Evolutionary conservation across 371 early-diverging fungal species (phyloP).

Genomic region (Mortierella sp.): DNA sequence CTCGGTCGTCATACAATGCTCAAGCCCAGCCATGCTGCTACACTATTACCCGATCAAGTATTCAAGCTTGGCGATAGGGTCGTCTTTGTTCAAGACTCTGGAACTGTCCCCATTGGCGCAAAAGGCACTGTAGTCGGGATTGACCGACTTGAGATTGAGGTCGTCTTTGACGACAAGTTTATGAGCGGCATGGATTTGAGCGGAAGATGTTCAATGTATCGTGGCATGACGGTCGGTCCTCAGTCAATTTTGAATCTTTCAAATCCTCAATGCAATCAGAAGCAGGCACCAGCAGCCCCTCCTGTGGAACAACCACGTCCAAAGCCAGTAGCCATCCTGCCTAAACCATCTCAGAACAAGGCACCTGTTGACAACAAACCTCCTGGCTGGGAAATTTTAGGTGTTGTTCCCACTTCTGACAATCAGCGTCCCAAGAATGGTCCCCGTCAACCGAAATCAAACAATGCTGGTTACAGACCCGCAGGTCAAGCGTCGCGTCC

Average conservation of each 20-base stretch:
- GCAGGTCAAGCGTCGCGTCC: slow-evolving; percentile 13
- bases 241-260: slow-evolving; percentile 73
- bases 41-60: slow-evolving; percentile 77
- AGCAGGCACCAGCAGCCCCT: slow-evolving; percentile 7
- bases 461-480: slow-evolving; percentile 1
- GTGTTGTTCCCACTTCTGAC: slow-evolving; percentile 27
- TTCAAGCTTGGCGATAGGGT: slow-evolving; percentile 94
- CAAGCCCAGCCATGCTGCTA: slow-evolving; percentile 82
- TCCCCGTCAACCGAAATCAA: slow-evolving; percentile 18
- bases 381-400: slow-evolving; percentile 53
- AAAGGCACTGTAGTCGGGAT: slow-evolving; percentile 90
- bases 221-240: slow-evolving; percentile 75
- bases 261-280: slow-evolving; percentile 59
- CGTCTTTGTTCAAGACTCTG: slow-evolving; percentile 79
- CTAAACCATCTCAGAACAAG: slow-evolving; percentile 28
- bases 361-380: slow-evolving; percentile 37
- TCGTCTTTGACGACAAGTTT: slow-evolving; percentile 88
- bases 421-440: slow-evolving; percentile 34
- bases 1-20: slow-evolving; percentile 68
- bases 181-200: slow-evolving; percentile 85
- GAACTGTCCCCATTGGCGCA: slow-evolving; percentile 83
- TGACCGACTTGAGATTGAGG: slow-evolving; percentile 78
- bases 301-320: slow-evolving; percentile 29
- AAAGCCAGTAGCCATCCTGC: slow-evolving; percentile 27
- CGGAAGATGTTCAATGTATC: slow-evolving; percentile 78